Evolutionary conservation across 2,329 filamentous ascomycete genomes (phyloP).

Genomic region (Aspergillus quadrilineatus): DNA sequence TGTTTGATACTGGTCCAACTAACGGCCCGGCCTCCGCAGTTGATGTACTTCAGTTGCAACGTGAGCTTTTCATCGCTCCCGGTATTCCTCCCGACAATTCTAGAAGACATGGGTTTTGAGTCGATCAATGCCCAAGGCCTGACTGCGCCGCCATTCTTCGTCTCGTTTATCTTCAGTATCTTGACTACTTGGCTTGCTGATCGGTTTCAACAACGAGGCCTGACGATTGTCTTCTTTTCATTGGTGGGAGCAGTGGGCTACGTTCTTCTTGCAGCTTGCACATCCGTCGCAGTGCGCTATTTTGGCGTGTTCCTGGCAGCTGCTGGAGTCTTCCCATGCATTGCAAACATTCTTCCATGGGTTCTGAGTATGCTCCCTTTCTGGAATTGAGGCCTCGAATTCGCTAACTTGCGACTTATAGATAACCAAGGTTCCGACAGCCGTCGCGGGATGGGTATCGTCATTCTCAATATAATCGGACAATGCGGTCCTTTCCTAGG

Average conservation of each 20-base stretch:
- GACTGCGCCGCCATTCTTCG: conserved; percentile 68
- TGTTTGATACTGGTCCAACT: conserved; percentile 1
- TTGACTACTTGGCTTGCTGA: conserved; percentile 65
- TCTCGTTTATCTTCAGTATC: conserved; percentile 65
- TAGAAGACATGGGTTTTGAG: conserved; percentile 67
- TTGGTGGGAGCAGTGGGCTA: conserved; percentile 62
- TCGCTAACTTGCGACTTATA: conserved; percentile 13
- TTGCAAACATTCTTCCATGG: conserved; percentile 70
- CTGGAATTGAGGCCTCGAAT: not conserved
- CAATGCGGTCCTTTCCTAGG: conserved; percentile 65
- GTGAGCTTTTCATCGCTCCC: conserved; percentile 66
- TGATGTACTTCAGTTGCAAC: conserved; percentile 62
- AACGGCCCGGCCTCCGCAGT: conserved; percentile 19
- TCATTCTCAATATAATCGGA: conserved; percentile 66
- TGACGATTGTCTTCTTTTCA: conserved; percentile 59
- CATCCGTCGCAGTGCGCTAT: conserved; percentile 52
- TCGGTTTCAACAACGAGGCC: conserved; percentile 61
- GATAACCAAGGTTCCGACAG: conserved; percentile 70
- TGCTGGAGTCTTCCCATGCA: conserved; percentile 64
- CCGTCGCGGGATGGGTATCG: conserved; percentile 64
- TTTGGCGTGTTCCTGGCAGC: conserved; percentile 56
- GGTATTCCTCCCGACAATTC: conserved; percentile 64
- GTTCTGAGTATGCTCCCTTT: conserved; percentile 51
- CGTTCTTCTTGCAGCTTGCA: conserved; percentile 60
- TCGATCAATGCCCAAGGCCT: conserved; percentile 68